A percentile compares a stretch with the other conserved stretches of the same genome.
phyloP scores from a whole-genome alignment of 257 asterid species.

The Jasminum sambac region DNA sequence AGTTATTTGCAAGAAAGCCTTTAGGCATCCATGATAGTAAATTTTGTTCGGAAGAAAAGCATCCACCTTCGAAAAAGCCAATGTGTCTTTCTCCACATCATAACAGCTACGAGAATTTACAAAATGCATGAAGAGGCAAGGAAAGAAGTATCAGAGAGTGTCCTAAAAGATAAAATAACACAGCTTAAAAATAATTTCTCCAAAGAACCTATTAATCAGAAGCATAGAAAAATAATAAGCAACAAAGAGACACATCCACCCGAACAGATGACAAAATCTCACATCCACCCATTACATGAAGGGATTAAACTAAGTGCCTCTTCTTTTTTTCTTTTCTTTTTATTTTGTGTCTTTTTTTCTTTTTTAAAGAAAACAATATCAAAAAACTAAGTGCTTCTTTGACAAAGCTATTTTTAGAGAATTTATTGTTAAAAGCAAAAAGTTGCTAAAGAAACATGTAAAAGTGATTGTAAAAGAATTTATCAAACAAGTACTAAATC shows the following conservation, averaged over 20 bases:
- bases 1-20: constrained; percentile 84
- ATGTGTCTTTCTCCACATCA: constrained; percentile 83
- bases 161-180: constrained; percentile 12
- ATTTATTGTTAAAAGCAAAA: too few relatives aligned
- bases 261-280: too few relatives aligned
- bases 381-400: too few relatives aligned
- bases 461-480: too few relatives aligned
- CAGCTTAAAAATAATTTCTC: constrained; percentile 9
- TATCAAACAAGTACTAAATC: too few relatives aligned
- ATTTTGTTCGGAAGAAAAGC: constrained; percentile 74
- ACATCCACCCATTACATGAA: constrained; percentile 4
- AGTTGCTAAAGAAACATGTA: too few relatives aligned
- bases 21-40: constrained; percentile 94
- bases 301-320: too few relatives aligned
- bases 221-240: not conserved
- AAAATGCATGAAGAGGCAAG: constrained; percentile 18
- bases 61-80: constrained; percentile 88
- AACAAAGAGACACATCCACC: not conserved
- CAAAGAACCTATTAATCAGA: not conserved
- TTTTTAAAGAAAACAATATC: too few relatives aligned
- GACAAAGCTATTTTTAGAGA: too few relatives aligned
- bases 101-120: constrained; percentile 58
- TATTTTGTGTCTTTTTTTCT: too few relatives aligned
- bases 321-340: too few relatives aligned
- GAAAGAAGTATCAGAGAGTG: not conserved